These are phyloP conservation scores for Obelidium mucronatum DNA, from an alignment of 192 early-diverging fungal species.

Conservation along the genomic window DNA sequence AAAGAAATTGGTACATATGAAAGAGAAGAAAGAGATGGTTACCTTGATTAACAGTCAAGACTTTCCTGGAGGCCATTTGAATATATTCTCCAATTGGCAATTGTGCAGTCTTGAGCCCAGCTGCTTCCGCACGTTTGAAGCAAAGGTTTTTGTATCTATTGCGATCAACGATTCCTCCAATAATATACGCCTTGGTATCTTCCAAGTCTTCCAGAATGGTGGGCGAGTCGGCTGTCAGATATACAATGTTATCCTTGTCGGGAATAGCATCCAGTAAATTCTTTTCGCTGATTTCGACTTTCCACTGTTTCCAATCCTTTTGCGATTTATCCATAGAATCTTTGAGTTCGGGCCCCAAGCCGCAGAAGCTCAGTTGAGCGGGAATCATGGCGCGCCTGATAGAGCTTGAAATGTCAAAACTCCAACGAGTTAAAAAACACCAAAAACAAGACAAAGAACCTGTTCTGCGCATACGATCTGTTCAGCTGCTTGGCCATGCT, in stretches of 20 bases:
- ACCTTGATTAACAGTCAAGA: constrained; percentile 93
- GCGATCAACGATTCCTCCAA: constrained; percentile 96
- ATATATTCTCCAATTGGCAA: constrained; percentile 91
- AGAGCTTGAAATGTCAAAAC: constrained; percentile 77
- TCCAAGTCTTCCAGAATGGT: constrained; percentile 75
- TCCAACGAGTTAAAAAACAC: constrained; percentile 76
- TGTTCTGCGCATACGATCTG: background rate
- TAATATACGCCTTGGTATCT: constrained; percentile 79
- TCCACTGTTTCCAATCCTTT: constrained; percentile 61
- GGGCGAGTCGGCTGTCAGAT: constrained; percentile 89
- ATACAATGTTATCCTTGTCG: constrained; percentile 73
- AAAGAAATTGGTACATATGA: constrained; percentile 30
- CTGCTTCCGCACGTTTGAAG: constrained; percentile 76
- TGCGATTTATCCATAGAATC: background rate
- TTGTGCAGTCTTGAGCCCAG: constrained; percentile 76
- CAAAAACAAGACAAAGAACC: too few relatives aligned
- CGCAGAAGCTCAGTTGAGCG: constrained; percentile 68
- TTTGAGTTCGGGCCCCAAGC: constrained; percentile 44
- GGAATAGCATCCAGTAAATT: background rate
- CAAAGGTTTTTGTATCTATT: constrained; percentile 87
- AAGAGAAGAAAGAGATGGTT: background rate
- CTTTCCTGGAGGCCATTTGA: constrained; percentile 77
- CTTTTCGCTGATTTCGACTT: background rate
- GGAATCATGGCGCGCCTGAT: constrained; percentile 52
- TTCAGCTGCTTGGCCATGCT: constrained; percentile 50